These are phyloP conservation scores for Nigrospora sphaerica DNA, from an alignment of 2,329 filamentous ascomycete species.

Conservation along the genomic window DNA sequence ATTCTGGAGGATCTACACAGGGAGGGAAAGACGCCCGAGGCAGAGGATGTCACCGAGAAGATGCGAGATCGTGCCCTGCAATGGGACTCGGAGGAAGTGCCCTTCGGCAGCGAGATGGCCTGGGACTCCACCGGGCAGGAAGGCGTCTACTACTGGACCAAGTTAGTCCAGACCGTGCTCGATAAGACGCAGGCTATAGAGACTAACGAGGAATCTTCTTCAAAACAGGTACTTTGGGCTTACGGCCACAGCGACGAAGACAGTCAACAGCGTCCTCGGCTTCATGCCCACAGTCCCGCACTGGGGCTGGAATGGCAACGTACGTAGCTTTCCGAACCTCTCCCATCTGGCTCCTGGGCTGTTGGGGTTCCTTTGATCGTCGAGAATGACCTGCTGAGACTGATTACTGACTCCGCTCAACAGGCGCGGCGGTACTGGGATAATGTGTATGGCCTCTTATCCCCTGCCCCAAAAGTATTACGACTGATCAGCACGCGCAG, in stretches of 20 bases:
- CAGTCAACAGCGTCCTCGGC: slow-evolving; percentile 44
- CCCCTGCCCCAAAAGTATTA: background rate
- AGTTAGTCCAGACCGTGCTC: slow-evolving; percentile 19
- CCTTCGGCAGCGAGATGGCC: slow-evolving; percentile 54
- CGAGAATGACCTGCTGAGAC: too few species aligned
- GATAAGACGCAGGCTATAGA: background rate
- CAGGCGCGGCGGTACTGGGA: slow-evolving; percentile 52
- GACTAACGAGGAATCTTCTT: background rate
- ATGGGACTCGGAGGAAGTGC: slow-evolving; percentile 44
- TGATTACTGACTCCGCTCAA: too few species aligned
- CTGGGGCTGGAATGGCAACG: slow-evolving; percentile 52
- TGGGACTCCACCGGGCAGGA: slow-evolving; percentile 59
- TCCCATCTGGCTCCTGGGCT: too few species aligned
- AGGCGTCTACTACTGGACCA: slow-evolving; percentile 53
- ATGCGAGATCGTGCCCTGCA: slow-evolving; percentile 41
- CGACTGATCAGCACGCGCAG: slow-evolving; percentile 9
- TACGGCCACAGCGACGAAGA: slow-evolving; percentile 36
- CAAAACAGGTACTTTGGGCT: slow-evolving; percentile 39
- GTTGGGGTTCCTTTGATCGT: too few species aligned
- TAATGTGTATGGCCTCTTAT: slow-evolving; percentile 32
- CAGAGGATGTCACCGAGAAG: slow-evolving; percentile 28
- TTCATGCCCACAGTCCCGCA: slow-evolving; percentile 52
- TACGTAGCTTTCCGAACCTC: too few species aligned
- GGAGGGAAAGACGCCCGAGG: slow-evolving; percentile 34
- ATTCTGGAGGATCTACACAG: slow-evolving; percentile 42